Base-by-base conservation (phyloP, 2,329 filamentous ascomycete genomes). In the Penicillium polonicum region DNA sequence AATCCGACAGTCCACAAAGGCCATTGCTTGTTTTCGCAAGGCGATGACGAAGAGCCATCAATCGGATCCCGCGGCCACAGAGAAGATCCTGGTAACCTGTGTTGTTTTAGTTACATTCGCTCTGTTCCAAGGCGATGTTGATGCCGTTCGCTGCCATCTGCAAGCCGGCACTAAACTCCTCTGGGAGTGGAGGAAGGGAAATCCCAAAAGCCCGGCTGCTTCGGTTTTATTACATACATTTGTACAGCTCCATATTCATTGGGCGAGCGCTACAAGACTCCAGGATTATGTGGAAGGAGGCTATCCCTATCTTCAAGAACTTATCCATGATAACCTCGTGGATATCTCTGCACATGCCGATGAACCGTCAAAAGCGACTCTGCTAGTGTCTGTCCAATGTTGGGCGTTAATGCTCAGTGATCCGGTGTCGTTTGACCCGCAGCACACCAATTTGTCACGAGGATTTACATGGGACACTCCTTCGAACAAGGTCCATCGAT, bases 181-280 rank as follows among this genome's bases (percentile, higher is more conserved):
- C 1, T 33, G 25, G 27, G 54, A 52, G 25, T 57, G 54, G 54
- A 52, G 41, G 21, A 52, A 57, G 41, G 46, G 23, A 19, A 45
- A 35, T n/a, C 9, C 10, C 7, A 46, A 23, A 19, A 57, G 35
- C 25, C n/a, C 23, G 1, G 33, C 42, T 21, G 33, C 48, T 12
- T 42, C 48, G 1, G 8, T 57, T 45, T 31, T 57, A 31, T 38
- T 57, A 17, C 41, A 57, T 19, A 46, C 48, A n/a, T 57, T 52
- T n/a, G 35, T 52, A n/a, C 48, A 57, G 15, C 54, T 57, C 33
- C 48, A 57, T 36, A 44, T 52, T 5, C 54, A 57, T 31, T 57
- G 48, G 54, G 54, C 39, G 35, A 57, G 27, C 12, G 48, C 19
- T 19, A 52, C 54, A 10, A 35, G 19, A 7, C 38, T 56, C 8